Percentiles rank a stretch among this genome's conserved stretches.
These are phyloP conservation scores for Rossbeevera mucosa DNA, from an alignment of 768 basidiomycete species.

Conservation along the genomic window DNA sequence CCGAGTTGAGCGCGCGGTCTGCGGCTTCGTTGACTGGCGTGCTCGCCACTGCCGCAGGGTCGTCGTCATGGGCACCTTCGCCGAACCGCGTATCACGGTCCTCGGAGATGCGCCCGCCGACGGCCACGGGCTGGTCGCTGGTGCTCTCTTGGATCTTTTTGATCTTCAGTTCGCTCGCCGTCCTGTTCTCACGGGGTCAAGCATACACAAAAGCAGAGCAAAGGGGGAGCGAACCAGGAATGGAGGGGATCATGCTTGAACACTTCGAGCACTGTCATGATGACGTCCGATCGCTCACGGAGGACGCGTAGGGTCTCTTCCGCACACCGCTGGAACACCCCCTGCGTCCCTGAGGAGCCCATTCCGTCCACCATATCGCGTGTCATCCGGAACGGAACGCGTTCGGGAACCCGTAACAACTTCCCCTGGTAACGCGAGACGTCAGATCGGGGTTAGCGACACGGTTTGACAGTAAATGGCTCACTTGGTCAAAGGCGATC, in stretches of 20 bases:
- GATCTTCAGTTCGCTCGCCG: slow-evolving; percentile 71
- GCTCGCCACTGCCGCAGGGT: slow-evolving; percentile 47
- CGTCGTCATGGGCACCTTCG: slow-evolving; percentile 28
- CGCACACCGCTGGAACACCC: slow-evolving; percentile 91
- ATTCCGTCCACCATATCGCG: slow-evolving; percentile 92
- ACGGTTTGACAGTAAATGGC: background rate
- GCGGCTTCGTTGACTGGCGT: slow-evolving; percentile 79
- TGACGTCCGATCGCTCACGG: slow-evolving; percentile 75
- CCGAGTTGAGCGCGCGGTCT: slow-evolving; percentile 79
- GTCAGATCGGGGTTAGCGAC: background rate
- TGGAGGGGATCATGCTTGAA: slow-evolving; percentile 97
- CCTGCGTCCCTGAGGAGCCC: slow-evolving; percentile 84
- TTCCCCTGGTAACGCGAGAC: slow-evolving; percentile 56
- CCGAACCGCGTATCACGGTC: slow-evolving; percentile 31
- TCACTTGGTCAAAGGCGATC: slow-evolving; percentile 91
- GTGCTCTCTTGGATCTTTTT: slow-evolving; percentile 53
- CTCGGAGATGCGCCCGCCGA: slow-evolving; percentile 22
- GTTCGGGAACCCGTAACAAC: slow-evolving; percentile 72
- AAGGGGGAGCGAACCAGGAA: slow-evolving; percentile 60
- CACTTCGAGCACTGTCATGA: slow-evolving; percentile 93
- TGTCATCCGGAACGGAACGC: slow-evolving; percentile 93
- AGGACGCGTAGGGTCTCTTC: slow-evolving; percentile 93
- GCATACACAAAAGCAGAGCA: background rate
- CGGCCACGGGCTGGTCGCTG: slow-evolving; percentile 21
- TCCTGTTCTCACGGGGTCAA: slow-evolving; percentile 43